Evolutionary conservation across 1,139 yeast species (phyloP).

Genomic region (Kurtzmaniella quercitrusa): DNA sequence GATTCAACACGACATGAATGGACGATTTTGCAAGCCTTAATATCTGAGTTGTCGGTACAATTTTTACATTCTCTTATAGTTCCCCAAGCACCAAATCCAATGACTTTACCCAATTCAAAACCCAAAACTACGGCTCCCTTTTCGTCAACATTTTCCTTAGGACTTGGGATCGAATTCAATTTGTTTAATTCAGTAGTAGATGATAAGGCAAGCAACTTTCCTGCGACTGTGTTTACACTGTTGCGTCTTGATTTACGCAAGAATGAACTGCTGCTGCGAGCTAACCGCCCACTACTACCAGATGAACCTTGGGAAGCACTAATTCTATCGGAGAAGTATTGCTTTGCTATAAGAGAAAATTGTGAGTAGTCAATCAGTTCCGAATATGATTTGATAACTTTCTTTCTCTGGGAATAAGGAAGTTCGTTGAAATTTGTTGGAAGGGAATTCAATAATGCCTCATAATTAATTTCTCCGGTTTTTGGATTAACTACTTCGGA

Average conservation of each 20-base stretch:
- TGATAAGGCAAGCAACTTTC: slow-evolving; percentile 35
- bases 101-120: slow-evolving; percentile 66
- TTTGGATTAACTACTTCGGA: slow-evolving; percentile 28
- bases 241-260: slow-evolving; percentile 26
- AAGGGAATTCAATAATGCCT: slow-evolving; percentile 36
- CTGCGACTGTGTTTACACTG: slow-evolving; percentile 40
- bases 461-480: slow-evolving; percentile 33
- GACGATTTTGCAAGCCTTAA: slow-evolving; percentile 76
- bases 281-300: slow-evolving; percentile 14
- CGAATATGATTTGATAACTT: slow-evolving; percentile 50
- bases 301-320: slow-evolving; percentile 12
- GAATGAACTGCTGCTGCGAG: slow-evolving; percentile 22
- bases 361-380: slow-evolving; percentile 53
- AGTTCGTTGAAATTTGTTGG: slow-evolving; percentile 61
- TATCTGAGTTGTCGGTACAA: slow-evolving; percentile 28
- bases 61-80: slow-evolving; percentile 70
- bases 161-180: slow-evolving; percentile 17
- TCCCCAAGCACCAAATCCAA: slow-evolving; percentile 93
- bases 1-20: slow-evolving; percentile 23
- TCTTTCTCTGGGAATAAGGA: slow-evolving; percentile 68
- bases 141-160: slow-evolving; percentile 47
- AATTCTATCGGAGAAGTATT: slow-evolving; percentile 18
- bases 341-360: slow-evolving; percentile 41
- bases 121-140: slow-evolving; percentile 59
- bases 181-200: slow-evolving; percentile 37